Base-by-base conservation (phyloP, 139 green algal genomes). In the Yamagishiella unicocca region DNA sequence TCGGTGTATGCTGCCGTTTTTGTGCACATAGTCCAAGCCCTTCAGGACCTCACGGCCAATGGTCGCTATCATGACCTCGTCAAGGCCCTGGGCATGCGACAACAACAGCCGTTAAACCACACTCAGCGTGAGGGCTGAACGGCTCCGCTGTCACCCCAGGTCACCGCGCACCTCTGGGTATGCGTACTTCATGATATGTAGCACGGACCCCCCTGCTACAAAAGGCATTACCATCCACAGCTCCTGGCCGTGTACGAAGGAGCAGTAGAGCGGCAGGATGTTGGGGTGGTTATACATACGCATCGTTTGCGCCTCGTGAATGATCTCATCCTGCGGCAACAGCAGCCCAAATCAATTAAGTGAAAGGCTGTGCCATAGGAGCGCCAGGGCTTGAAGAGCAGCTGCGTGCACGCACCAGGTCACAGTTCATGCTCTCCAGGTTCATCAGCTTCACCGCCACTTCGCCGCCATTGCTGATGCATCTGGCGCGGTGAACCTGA, bases 361-460 rank as follows among this genome's bases (percentile, higher is more conserved):
- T 17, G 9, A 50, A 2, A 71, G 12, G 22, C 31, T 53, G 19
- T 25, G 35, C 29, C 17, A 80, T 37, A 53, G 27, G 17, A 55
- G 33, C 21, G 1, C 31, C 31, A 66, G 58, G n/a, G n/a, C n/a
- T n/a, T 37, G 27, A 42, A 45, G 35, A 4, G 17, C 70, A 71
- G 53, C 46, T n/a, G 50, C 42, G 5, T 0, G 33, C 40, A 29
- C 88, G 73, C 82, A 96, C 95, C 90, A 98, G 92, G 87, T 91
- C 94, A 93, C 93, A 96, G 85, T 96, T 97, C 71, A 98, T 90
- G 85, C 95, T 96, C 84, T 99, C 98, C 78, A 99, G 87, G 89
- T 99, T 97, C 85, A 99, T 89, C 64, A 96, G 93, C 93, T 99
- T 99, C 29, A 99, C 94, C 22, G 98, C 97, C 5, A 99, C 95